Percentiles rank a stretch among this genome's conserved stretches.
These are phyloP conservation scores for Beauveria rudraprayagi DNA, from an alignment of 2,329 filamentous ascomycete species.

Conservation along the genomic window DNA sequence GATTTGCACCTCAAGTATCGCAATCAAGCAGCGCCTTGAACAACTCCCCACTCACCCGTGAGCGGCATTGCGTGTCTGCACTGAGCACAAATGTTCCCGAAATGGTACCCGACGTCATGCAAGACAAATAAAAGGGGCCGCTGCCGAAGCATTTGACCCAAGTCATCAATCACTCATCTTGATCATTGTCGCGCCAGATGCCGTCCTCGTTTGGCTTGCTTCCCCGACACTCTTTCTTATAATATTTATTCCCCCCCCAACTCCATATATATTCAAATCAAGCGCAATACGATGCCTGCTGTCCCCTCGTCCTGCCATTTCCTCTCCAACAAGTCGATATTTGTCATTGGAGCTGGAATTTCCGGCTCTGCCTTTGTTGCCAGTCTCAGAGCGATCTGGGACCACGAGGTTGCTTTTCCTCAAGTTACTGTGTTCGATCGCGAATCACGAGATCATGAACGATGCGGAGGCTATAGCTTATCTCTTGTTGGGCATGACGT, in stretches of 20 bases:
- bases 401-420: conserved; percentile 22
- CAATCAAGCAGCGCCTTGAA: too few species aligned
- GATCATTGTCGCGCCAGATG: not conserved
- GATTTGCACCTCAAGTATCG: too few species aligned
- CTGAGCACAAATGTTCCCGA: not conserved
- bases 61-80: not conserved
- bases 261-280: not conserved
- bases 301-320: conserved; percentile 16
- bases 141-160: not conserved
- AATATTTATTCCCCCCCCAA: not conserved
- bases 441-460: conserved; percentile 23
- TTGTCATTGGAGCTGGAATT: conserved; percentile 36
- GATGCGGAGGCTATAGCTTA: conserved; percentile 31
- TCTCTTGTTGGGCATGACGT: conserved; percentile 29
- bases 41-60: not conserved
- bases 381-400: conserved; percentile 32
- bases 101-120: not conserved
- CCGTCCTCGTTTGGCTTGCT: too few species aligned
- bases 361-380: conserved; percentile 35
- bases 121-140: too few species aligned
- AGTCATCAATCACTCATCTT: not conserved
- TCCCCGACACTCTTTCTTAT: not conserved
- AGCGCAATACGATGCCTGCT: not conserved
- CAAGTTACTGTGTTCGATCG: conserved; percentile 34
- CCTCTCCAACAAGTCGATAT: conserved; percentile 32